phyloP scores from a whole-genome alignment of 345 rosid species.

The Murraya koenigii region DNA sequence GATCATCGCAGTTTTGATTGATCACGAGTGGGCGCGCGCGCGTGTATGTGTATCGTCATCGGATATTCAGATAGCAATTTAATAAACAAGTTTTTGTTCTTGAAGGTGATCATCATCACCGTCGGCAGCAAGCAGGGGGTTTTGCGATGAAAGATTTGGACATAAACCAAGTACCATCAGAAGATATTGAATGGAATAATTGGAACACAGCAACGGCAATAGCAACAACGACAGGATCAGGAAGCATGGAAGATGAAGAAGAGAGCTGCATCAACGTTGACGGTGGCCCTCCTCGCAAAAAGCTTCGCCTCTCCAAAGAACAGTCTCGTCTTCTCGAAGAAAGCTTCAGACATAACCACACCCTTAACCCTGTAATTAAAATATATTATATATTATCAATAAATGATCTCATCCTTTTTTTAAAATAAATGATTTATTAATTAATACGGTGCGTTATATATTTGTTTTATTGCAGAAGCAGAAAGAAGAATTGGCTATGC shows the following conservation, averaged over 20 bases:
- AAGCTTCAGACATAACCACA: conserved; percentile 86
- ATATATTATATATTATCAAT: neutral
- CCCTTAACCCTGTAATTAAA: conserved; percentile 63
- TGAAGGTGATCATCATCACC: no score
- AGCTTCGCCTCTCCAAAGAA: conserved; percentile 86
- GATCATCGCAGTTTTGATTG: neutral
- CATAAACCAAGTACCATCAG: conserved; percentile 62
- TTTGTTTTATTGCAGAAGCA: conserved; percentile 55
- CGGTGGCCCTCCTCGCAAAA: conserved; percentile 75
- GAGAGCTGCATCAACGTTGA: conserved; percentile 29
- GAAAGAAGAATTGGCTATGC: conserved; percentile 79
- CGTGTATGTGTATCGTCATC: no score
- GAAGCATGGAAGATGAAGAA: conserved; percentile 47
- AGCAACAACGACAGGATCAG: neutral
- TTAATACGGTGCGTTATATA: no score
- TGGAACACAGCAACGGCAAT: conserved; percentile 36
- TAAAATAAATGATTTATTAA: neutral
- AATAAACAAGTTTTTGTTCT: no score
- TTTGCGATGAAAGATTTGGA: conserved; percentile 54
- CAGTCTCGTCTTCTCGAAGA: conserved; percentile 96
- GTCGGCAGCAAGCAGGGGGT: conserved; percentile 4
- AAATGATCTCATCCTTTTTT: neutral
- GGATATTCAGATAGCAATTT: no score
- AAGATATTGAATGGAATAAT: conserved; percentile 31
- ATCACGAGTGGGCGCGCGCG: no score